These are phyloP conservation scores for Trametes maxima DNA, from an alignment of 768 basidiomycete genomes.

Conservation along the genomic window DNA sequence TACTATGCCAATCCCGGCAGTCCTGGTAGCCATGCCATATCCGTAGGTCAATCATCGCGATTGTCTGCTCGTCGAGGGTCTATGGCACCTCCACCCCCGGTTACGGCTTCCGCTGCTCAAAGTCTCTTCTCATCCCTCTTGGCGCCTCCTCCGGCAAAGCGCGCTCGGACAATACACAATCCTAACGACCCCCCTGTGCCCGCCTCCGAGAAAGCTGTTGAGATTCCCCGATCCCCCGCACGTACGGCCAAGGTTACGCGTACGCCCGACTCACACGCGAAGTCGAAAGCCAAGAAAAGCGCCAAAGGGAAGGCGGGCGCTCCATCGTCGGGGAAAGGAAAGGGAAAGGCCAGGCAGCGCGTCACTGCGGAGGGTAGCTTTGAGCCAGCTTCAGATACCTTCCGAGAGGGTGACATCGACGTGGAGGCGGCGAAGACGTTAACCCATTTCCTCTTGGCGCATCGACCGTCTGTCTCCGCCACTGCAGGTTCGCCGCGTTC, in stretches of 20 bases:
- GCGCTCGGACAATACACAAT: conserved; percentile 79
- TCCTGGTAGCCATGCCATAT: conserved; percentile 45
- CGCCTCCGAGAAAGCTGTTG: conserved; percentile 41
- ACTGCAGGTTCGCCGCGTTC: conserved; percentile 72
- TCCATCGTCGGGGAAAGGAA: conserved; percentile 13
- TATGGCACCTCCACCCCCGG: conserved; percentile 34
- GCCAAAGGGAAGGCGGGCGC: conserved; percentile 26
- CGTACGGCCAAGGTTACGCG: conserved; percentile 29
- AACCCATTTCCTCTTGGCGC: conserved; percentile 68
- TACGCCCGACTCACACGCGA: conserved; percentile 17
- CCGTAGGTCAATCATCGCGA: conserved; percentile 42
- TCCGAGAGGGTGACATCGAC: conserved; percentile 46
- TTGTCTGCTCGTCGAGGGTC: conserved; percentile 28
- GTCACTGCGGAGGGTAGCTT: conserved; percentile 22
- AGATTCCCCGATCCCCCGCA: conserved; percentile 26
- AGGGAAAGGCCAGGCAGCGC: conserved; percentile 23
- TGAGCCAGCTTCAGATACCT: conserved; percentile 3
- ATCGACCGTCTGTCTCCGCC: conserved; percentile 57
- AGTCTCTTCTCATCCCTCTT: conserved; percentile 76
- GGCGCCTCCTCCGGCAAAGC: conserved; percentile 74
- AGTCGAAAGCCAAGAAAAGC: conserved; percentile 28
- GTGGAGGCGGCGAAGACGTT: conserved; percentile 85
- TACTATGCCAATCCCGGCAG: conserved; percentile 56
- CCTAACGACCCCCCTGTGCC: conserved; percentile 67
- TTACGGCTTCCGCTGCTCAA: conserved; percentile 47